Evolutionary conservation across 2,329 filamentous ascomycete genomes (phyloP), one percentile per base, ranked within the genome.

Genomic region (Botrytis elliptica): DNA sequence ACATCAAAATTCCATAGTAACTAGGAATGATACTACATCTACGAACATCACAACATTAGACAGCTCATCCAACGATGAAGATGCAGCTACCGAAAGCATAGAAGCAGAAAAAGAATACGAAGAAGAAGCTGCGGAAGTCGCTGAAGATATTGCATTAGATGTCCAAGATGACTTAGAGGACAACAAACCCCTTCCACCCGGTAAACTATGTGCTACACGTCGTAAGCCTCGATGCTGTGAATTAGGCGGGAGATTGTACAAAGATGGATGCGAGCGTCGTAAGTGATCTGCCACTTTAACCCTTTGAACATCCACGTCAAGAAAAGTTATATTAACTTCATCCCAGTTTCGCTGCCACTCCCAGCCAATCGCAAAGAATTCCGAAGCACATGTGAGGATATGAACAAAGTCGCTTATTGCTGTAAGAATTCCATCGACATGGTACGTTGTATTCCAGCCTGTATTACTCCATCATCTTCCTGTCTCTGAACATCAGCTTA

Each of bases 141-240:
- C 36, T 8, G 60, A 63, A 63, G 22, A 63, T 9, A n/a, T 63
- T 40, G 60, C 60, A 42, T 38, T n/a, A 42, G 38, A 42, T 18
- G 18, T 18, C 8, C 36, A 63, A 63, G 36, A 63, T n/a, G 38
- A 42, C 8, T n/a, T 5, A 16, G 38, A 14, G 6, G 63, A 33
- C 20, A 49, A 9, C 4, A 66, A 42, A 4, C n/a, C 42, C n/a
- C 18, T 33, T 9, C 29, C n/a, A 1, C 42, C 63, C 9, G 20
- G n/a, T 18, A 55, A 55, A 40, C 46, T 68, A n/a, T 68, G 65
- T 36, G 6, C 14, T 36, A n/a, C 16, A 12, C 33, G 33, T 18
- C 46, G 22, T 36, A 68, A 68, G 29, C 65, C 65, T 38, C 46
- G 65, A 68, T 68, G 65, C 46, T 68, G 65, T 25, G 65, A 68